A percentile compares a stretch with the other conserved stretches of the same genome.
These are phyloP conservation scores for Tricholoma flavovirens DNA, from an alignment of 768 basidiomycete species.

Conservation along the genomic window DNA sequence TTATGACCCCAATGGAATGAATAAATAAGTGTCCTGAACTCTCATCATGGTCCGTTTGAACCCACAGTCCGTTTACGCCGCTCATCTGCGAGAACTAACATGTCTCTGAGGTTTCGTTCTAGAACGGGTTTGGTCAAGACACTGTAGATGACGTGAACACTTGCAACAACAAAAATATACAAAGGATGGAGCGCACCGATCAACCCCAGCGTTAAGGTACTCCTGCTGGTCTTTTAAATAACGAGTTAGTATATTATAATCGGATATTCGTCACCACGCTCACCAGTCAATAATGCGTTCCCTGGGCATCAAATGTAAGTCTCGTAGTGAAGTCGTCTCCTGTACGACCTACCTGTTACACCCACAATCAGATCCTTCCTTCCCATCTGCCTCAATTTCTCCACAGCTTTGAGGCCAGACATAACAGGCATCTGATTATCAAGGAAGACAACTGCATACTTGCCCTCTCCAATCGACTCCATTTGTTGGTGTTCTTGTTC, in stretches of 20 bases:
- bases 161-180: not conserved
- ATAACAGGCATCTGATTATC: slow-evolving; percentile 73
- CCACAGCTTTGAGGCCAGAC: slow-evolving; percentile 65
- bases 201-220: slow-evolving; percentile 70
- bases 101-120: slow-evolving; percentile 46
- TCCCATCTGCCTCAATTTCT: slow-evolving; percentile 57
- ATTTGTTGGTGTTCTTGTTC: slow-evolving; percentile 25
- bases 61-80: slow-evolving; percentile 30
- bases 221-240: slow-evolving; percentile 58
- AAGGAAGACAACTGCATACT: slow-evolving; percentile 45
- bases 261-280: not conserved
- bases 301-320: slow-evolving; percentile 25
- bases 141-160: slow-evolving; percentile 29
- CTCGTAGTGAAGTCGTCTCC: not conserved
- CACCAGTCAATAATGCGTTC: slow-evolving; percentile 48
- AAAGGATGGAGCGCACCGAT: slow-evolving; percentile 44
- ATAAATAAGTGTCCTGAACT: not conserved
- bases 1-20: too few species aligned
- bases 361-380: slow-evolving; percentile 78
- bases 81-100: slow-evolving; percentile 40
- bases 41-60: not conserved
- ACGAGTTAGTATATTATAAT: not conserved
- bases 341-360: slow-evolving; percentile 51
- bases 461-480: slow-evolving; percentile 25
- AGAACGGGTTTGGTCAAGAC: slow-evolving; percentile 79